Conservation (phyloP, 192 early-diverging fungal genomes). For the Coemansia sp. region DNA sequence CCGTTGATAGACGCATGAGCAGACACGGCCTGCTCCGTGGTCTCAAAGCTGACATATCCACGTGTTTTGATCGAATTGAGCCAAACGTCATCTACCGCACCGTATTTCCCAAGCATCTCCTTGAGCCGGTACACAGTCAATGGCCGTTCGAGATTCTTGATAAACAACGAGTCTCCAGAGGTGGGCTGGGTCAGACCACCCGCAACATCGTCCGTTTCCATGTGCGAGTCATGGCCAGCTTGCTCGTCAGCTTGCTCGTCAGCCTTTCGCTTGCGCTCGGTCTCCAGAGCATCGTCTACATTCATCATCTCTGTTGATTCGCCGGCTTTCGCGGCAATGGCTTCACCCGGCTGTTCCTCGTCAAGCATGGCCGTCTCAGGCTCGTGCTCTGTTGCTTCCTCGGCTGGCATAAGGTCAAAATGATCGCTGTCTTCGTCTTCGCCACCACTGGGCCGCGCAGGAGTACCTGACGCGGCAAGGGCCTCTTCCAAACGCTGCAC, state of each 20-base stretch:
- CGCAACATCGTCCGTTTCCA: constrained; percentile 11
- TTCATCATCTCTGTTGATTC: constrained; percentile 6
- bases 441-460: not conserved
- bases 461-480: constrained; percentile 7
- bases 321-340: not conserved
- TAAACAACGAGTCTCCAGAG: constrained; percentile 22
- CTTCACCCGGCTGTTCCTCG: not conserved
- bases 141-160: constrained; percentile 47
- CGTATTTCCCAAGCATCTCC: constrained; percentile 36
- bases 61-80: constrained; percentile 54
- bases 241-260: not conserved
- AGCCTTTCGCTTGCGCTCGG: not conserved
- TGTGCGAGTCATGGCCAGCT: not conserved
- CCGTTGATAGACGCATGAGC: constrained; percentile 30
- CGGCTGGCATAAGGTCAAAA: constrained; percentile 27
- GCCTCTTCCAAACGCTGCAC: constrained; percentile 62
- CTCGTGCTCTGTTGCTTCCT: constrained; percentile 8
- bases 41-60: constrained; percentile 35
- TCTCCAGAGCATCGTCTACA: not conserved
- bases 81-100: constrained; percentile 26
- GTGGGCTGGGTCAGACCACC: not conserved
- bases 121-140: constrained; percentile 33
- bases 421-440: constrained; percentile 10
- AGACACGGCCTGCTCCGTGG: constrained; percentile 18
- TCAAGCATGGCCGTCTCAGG: not conserved